phyloP scores from a whole-genome alignment of 345 rosid species.

The Gossypium stocksii region DNA sequence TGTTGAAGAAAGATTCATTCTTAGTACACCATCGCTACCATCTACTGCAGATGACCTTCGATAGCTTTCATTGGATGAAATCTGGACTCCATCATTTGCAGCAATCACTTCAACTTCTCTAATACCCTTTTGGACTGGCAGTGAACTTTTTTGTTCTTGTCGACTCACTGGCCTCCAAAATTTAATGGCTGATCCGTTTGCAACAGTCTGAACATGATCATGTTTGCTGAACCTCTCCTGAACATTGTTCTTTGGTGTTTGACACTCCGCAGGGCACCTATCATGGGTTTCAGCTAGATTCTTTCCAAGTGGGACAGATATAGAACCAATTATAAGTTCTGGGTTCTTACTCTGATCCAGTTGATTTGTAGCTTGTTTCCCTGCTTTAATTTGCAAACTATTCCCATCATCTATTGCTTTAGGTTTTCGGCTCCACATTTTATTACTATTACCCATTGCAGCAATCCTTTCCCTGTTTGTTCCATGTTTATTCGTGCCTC shows the following conservation, averaged over 20 bases:
- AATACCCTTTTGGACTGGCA: slow-evolving; percentile 16
- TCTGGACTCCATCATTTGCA: slow-evolving; percentile 15
- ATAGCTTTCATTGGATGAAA: slow-evolving; percentile 11
- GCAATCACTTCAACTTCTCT: slow-evolving; percentile 16
- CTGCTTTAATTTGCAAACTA: slow-evolving; percentile 28
- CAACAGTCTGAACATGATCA: slow-evolving; percentile 13
- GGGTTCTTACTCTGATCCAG: slow-evolving; percentile 40
- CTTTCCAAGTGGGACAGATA: slow-evolving; percentile 56
- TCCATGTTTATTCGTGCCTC: slow-evolving; percentile 56
- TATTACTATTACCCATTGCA: slow-evolving; percentile 37
- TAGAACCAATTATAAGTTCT: slow-evolving; percentile 80
- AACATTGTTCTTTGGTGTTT: slow-evolving; percentile 36
- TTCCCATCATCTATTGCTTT: slow-evolving; percentile 43
- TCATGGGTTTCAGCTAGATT: slow-evolving; percentile 32
- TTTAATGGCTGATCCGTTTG: slow-evolving; percentile 24
- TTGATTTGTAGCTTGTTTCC: slow-evolving; percentile 41
- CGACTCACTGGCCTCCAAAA: slow-evolving; percentile 39
- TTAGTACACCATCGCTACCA: neutral
- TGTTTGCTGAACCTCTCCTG: slow-evolving; percentile 32
- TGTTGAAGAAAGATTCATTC: slow-evolving; percentile 10
- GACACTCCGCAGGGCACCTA: slow-evolving; percentile 33
- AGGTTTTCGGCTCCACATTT: slow-evolving; percentile 77
- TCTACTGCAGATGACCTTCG: slow-evolving; percentile 4
- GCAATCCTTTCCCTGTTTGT: slow-evolving; percentile 39
- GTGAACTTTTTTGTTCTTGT: slow-evolving; percentile 25